Conservation (phyloP, 257 asterid genomes). For the Scutellaria galericulata region DNA sequence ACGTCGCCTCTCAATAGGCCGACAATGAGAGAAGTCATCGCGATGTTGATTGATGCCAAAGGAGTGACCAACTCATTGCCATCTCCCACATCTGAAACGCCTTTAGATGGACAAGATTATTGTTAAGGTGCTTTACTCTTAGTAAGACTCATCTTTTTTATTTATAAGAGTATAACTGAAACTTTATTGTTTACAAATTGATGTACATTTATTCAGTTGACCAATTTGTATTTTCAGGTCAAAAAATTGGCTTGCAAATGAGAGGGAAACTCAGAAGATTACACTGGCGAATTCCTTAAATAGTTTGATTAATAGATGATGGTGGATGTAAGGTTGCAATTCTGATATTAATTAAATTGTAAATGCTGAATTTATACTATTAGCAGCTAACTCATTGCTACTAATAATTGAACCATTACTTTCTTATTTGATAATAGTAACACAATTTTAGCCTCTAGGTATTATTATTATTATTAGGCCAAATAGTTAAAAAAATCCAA, state of each 20-base stretch:
- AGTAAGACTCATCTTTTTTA: no score
- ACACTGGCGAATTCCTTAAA: neutral
- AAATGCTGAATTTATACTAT: constrained; percentile 12
- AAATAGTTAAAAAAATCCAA: no score
- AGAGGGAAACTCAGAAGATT: neutral
- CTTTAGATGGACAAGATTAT: constrained; percentile 52
- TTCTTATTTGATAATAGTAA: constrained; percentile 25
- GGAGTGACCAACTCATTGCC: constrained; percentile 43
- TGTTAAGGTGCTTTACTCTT: constrained; percentile 32
- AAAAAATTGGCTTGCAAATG: constrained; percentile 6
- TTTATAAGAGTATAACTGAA: neutral
- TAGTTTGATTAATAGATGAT: neutral
- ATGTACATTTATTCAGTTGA: neutral
- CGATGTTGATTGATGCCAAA: constrained; percentile 70
- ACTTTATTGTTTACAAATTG: no score
- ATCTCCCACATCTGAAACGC: constrained; percentile 79
- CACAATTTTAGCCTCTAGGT: neutral
- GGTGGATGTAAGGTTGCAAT: neutral
- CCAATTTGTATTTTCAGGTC: constrained; percentile 22
- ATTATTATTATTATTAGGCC: no score
- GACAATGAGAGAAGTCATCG: constrained; percentile 76
- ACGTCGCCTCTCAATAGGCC: constrained; percentile 83
- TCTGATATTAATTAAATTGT: constrained; percentile 15
- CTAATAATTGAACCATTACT: constrained; percentile 14
- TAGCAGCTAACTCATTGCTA: constrained; percentile 23